These are phyloP conservation scores for Ligustrum vulgare DNA, from an alignment of 257 asterid species.

Conservation along the genomic window DNA sequence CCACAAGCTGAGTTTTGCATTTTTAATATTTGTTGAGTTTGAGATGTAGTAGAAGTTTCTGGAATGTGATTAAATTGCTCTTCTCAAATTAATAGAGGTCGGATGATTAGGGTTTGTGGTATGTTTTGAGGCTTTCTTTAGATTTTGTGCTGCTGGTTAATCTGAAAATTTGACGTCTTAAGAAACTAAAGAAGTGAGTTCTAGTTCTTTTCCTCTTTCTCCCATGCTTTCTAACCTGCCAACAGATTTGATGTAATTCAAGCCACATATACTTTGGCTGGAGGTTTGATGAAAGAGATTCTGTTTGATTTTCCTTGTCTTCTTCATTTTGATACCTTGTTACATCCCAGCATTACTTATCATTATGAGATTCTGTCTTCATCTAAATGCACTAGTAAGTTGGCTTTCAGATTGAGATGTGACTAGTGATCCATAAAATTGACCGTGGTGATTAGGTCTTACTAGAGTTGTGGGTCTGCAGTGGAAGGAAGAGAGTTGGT, in stretches of 20 bases:
- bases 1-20: not conserved
- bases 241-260: not conserved
- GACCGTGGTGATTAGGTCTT: not conserved
- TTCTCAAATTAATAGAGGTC: slow-evolving; percentile 2
- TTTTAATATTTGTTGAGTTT: not conserved
- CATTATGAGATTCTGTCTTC: not conserved
- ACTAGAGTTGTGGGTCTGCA: not conserved
- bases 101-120: not conserved
- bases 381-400: not conserved
- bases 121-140: slow-evolving; percentile 1
- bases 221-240: not conserved
- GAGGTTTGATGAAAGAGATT: not conserved
- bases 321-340: not conserved
- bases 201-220: not conserved
- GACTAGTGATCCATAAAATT: not conserved
- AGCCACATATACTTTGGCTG: not conserved
- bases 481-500: not conserved
- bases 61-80: not conserved
- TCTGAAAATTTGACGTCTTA: not conserved
- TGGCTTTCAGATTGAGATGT: not conserved
- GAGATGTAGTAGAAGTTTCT: not conserved
- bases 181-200: not conserved
- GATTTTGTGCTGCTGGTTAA: not conserved
- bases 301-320: not conserved
- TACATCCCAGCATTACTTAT: not conserved